Evolutionary conservation across 768 basidiomycete species (phyloP), one percentile per base, ranked within the genome.

Genomic region (Cubamyces sp.): DNA sequence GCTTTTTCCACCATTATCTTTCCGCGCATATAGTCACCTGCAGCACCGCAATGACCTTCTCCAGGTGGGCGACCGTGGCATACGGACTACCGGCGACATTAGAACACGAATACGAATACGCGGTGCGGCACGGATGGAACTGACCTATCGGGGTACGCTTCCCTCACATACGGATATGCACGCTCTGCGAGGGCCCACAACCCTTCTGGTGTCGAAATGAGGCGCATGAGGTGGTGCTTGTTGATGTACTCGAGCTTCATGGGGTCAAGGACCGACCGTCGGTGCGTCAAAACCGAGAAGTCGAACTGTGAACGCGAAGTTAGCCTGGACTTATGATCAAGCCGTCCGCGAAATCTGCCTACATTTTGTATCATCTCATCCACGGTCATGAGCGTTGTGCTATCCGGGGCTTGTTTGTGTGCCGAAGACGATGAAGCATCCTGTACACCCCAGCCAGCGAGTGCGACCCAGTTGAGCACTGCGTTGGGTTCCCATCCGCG

Each of bases 401-500:
- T 88, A 49, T 88, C 87, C 0, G 88, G 88, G 0, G 84, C 83
- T 37, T 78, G 76, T 34, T 78, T 52, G 21, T 64, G 55, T 41
- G 69, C 8, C 21, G 70, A 61, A 5, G 64, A 12, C 25, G 64
- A 21, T 43, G 55, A 4, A 57, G 71, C 64, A 63, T 75, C 68
- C 9, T 82, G 79, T 11, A 81, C 84, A 23, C 94, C 92, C 92
- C 96, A 98, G 0, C 97, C 96, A n/a, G 93, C 88, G 18, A 98
- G 78, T 5, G 93, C 93, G 8, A 98, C 82, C 88, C 96, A 98
- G 69, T 98, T 98, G 25, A 96, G 75, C 15, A 99, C 74, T 2
- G 95, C 94, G 45, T 82, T 82, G 0, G 94, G 91, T 70, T 98
- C 96, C 88, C 93, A 98, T 0, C 94, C 96, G 48, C 86, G 81